Base-by-base conservation (phyloP, 192 early-diverging fungal genomes). In the Phycomyces nitens region DNA sequence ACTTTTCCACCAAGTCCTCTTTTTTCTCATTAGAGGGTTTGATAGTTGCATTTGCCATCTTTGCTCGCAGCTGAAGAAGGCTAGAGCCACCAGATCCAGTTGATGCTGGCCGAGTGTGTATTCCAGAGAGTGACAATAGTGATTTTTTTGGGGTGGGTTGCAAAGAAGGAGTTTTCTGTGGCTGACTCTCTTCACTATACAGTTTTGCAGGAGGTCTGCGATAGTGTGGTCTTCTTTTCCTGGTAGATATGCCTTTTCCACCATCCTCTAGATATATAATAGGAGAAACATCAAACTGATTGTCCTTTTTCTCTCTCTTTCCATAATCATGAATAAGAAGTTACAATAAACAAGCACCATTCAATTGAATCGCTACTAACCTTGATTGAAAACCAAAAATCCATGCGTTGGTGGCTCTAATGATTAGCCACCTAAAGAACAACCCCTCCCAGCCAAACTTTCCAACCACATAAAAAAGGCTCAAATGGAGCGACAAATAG, bases 31-130 rank as follows among this genome's bases (percentile, higher is more conserved):
- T 22, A 27, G 44, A 39, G 26, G 58, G 54, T 47, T 59, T 66
- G 15, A 49, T 60, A 58, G 52, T 69, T 47, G 41, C 50, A 55
- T 53, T 53, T 26, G 53, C 49, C 44, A 47, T 47, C 18, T 47
- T 47, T 2, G 12, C 12, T n/a, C 44, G 44, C 44, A 47, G 11
- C 11, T 47, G 44, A 47, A 47, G 44, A 47, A 47, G 44, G 3
- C 18, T 47, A 3, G 44, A 47, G 12, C 15, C 44, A 18, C 44
- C 18, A n/a, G 44, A 47, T 14, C 44, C 44, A 7, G 29, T 7
- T 11, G 44, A 47, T 3, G 44, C 11, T 14, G 44, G 18, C 2
- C 18, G 44, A 3, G 18, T n/a, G 3, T 11, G 44, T n/a, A 18
- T 47, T n/a, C 15, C 12, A 1, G 44, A 14, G 12, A 47, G 44